phyloP scores from a whole-genome alignment of 1,284 basidiomycete genomes.

The Heterobasidion occidentale region DNA sequence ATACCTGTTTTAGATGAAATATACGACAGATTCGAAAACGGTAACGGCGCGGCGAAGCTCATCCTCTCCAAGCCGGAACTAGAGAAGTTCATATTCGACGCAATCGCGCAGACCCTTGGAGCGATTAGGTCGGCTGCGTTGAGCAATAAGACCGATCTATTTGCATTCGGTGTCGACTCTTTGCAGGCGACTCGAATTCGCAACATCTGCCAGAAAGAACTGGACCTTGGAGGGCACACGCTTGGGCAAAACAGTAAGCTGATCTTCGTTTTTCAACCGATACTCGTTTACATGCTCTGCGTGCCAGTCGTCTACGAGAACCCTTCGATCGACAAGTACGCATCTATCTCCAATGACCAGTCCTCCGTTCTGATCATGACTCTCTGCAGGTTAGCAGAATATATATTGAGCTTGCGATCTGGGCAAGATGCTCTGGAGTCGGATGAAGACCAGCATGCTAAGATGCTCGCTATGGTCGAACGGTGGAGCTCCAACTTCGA shows the following conservation, averaged over 20 bases:
- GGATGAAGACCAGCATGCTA: neutral
- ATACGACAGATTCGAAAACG: neutral
- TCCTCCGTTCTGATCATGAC: neutral
- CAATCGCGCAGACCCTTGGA: neutral
- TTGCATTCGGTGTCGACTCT: conserved; percentile 46
- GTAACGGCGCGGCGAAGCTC: neutral
- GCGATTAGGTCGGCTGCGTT: neutral
- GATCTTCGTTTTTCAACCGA: neutral
- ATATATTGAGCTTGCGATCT: neutral
- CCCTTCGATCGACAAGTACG: neutral
- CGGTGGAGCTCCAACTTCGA: neutral
- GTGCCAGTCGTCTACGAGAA: neutral
- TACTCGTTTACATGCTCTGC: neutral
- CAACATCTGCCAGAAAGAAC: conserved; percentile 38
- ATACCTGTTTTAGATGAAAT: neutral
- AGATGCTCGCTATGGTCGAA: neutral
- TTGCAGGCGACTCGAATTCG: conserved; percentile 47
- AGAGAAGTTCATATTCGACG: neutral
- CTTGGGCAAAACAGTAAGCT: neutral
- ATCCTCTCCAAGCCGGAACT: neutral
- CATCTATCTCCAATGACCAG: neutral
- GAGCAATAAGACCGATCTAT: conserved; percentile 27
- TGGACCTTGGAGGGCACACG: conserved; percentile 24
- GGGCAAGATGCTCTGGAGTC: neutral
- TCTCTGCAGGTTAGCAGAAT: neutral